These are phyloP conservation scores for Phragmites australis DNA, from an alignment of 176 grass and related monocot species.

Conservation along the genomic window DNA sequence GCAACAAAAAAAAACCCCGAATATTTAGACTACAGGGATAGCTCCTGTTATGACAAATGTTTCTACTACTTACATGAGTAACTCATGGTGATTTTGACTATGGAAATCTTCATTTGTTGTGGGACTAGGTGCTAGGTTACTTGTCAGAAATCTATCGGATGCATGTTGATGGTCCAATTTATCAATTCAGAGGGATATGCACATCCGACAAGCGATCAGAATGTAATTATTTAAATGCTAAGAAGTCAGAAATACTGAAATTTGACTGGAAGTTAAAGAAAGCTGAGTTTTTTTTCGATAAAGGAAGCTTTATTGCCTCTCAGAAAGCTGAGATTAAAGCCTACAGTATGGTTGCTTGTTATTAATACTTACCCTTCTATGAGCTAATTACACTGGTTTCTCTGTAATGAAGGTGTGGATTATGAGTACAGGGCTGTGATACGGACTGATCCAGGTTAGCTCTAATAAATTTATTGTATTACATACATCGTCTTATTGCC, in stretches of 20 bases:
- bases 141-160: not conserved
- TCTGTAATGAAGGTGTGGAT: slow-evolving; percentile 59
- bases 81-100: not conserved
- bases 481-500: not conserved
- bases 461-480: not conserved
- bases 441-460: slow-evolving; percentile 54
- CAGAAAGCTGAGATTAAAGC: not conserved
- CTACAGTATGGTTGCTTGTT: not conserved
- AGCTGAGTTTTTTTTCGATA: no score
- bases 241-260: not conserved
- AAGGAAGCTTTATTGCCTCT: no score
- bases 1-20: no score
- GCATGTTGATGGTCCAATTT: not conserved
- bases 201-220: not conserved
- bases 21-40: not conserved
- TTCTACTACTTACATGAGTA: not conserved
- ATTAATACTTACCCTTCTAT: not conserved
- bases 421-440: slow-evolving; percentile 91
- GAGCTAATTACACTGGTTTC: slow-evolving; percentile 22
- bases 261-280: not conserved
- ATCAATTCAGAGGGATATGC: no score
- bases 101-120: not conserved
- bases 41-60: not conserved
- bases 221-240: not conserved
- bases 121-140: not conserved